phyloP scores from a whole-genome alignment of 345 rosid genomes.

The Eucalyptus paniculata region DNA sequence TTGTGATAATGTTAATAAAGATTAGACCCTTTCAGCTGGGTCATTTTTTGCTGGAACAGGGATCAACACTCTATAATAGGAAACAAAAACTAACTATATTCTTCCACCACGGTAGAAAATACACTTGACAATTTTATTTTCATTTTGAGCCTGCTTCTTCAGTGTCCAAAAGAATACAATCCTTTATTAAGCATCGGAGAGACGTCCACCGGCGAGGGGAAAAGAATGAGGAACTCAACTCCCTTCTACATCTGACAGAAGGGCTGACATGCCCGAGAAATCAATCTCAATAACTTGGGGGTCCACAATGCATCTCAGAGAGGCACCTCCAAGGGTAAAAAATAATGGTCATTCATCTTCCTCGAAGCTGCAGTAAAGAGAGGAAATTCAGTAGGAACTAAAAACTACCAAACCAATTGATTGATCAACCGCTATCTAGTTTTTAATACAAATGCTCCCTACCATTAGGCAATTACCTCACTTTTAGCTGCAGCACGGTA shows the following conservation, averaged over 20 bases:
- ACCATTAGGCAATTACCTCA: neutral
- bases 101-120: neutral
- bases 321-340: neutral
- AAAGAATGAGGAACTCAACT: neutral
- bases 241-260: neutral
- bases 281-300: neutral
- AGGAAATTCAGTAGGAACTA: neutral
- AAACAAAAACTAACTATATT: neutral
- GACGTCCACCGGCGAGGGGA: neutral
- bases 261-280: neutral
- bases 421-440: neutral
- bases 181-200: neutral
- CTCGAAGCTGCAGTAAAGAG: neutral
- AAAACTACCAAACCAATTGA: neutral
- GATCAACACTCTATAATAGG: neutral
- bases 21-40: neutral
- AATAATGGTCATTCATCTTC: neutral
- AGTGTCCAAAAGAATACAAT: neutral
- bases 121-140: neutral
- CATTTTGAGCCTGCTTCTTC: neutral
- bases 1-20: neutral
- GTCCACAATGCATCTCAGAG: neutral
- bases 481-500: neutral
- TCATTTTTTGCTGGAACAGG: neutral
- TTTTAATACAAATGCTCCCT: neutral